Evolutionary conservation across 805 yeast species (phyloP), one percentile per base, ranked within the genome.

Genomic region (Kodamaea nitidulidarum): DNA sequence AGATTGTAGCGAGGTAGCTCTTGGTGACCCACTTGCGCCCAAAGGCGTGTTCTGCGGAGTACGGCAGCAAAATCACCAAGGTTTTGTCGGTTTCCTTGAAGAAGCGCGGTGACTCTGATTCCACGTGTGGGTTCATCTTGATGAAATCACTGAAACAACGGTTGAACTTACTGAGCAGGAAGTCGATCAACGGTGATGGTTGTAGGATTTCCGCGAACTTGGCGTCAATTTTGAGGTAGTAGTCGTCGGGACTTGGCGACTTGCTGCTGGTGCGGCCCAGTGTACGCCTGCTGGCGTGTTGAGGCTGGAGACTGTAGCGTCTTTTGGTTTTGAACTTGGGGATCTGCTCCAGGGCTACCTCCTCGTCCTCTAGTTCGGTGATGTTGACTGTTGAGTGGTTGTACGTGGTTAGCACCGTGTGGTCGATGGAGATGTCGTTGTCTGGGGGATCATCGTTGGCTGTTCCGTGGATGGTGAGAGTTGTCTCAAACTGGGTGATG

Each of bases 1-100:
- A 91, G 25, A 86, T 81, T 0, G 88, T 76, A 12, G 81, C 65
- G 31, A 74, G 58, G 50, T 82, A 81, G 1, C 78, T 58, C 53
- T 81, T 84, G 6, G 85, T 65, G 2, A 80, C 88, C 95, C 95
- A 86, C 20, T 67, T 65, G 27, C 95, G 70, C 4, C 86, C 80
- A 56, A 84, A 87, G 0, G 76, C 76, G 60, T 86, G 95, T 45
- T 78, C 75, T 22, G 83, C 67, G 1, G 88, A 78, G 41, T 75
- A 67, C 0, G 95, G 91, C 0, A 91, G 78, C 15, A 86, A 57
- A 4, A 86, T 65, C 5, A 85, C 65, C 28, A 81, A 67, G 0
- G 86, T 74, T 46, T 73, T 76, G 26, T 76, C 75, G 2, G 50
- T 42, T 10, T 59, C 64, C 10, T 49, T 46, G 15, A 48, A 41